These are phyloP conservation scores for Sphenostylis stenocarpa DNA, from an alignment of 306 rosid genomes.

Conservation along the genomic window DNA sequence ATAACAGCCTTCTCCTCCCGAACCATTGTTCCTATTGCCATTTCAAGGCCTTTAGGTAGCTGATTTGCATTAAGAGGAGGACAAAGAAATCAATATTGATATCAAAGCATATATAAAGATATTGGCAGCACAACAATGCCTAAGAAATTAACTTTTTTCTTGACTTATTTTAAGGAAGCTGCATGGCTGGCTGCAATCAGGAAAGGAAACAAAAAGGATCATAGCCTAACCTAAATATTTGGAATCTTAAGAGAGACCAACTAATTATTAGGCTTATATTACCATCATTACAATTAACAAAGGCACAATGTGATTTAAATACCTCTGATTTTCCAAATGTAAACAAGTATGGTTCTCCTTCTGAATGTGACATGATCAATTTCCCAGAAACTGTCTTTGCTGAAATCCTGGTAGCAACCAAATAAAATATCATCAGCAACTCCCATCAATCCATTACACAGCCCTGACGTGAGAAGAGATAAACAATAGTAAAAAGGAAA, in stretches of 20 bases:
- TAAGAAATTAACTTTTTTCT: constrained; percentile 3
- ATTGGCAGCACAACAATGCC: constrained; percentile 20
- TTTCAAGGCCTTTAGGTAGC: constrained; percentile 98
- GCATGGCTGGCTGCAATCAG: background rate
- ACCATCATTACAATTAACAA: background rate
- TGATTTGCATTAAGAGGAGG: constrained; percentile 36
- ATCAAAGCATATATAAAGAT: background rate
- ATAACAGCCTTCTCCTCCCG: constrained; percentile 84
- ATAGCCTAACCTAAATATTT: constrained; percentile 19
- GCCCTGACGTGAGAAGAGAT: constrained; percentile 21
- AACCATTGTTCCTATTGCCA: constrained; percentile 92
- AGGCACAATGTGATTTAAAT: constrained; percentile 19
- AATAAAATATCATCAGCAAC: constrained; percentile 31
- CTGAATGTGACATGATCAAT: constrained; percentile 57
- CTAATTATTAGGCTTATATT: constrained; percentile 8
- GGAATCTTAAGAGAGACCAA: constrained; percentile 4
- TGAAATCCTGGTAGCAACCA: constrained; percentile 68
- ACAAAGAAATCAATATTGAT: background rate
- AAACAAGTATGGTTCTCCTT: constrained; percentile 82
- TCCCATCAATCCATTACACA: constrained; percentile 17
- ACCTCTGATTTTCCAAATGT: constrained; percentile 97
- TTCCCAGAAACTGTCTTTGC: constrained; percentile 75
- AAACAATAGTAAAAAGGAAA: background rate
- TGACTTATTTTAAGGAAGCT: constrained; percentile 9
- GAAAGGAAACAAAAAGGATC: constrained; percentile 1